A percentile compares a stretch with the other conserved stretches of the same genome.
phyloP scores from a whole-genome alignment of 2,329 filamentous ascomycete genomes.

The Botrytis paeoniae region DNA sequence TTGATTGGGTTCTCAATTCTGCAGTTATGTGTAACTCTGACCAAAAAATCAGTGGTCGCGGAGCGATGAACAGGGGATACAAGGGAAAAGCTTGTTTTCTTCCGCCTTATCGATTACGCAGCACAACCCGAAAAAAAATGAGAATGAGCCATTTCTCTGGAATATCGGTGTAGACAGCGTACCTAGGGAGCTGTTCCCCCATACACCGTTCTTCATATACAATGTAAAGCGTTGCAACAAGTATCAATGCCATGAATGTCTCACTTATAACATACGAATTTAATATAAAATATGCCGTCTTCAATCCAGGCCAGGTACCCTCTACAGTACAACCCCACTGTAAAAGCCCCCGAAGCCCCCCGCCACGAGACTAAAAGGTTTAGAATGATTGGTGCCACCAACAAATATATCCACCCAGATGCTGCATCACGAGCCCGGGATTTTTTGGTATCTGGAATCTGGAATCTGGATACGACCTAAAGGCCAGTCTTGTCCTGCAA shows the following conservation, averaged over 20 bases:
- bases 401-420: not conserved
- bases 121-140: not conserved
- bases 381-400: conserved; percentile 14
- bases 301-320: not conserved
- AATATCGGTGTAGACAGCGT: not conserved
- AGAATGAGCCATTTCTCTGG: not conserved
- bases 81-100: conserved; percentile 9
- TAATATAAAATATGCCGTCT: not conserved
- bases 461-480: not conserved
- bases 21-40: not conserved
- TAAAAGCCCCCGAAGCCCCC: not conserved
- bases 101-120: conserved; percentile 14
- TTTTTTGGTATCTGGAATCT: not conserved
- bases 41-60: not conserved
- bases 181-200: too few relatives aligned
- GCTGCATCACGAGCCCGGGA: not conserved
- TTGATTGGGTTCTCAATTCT: not conserved
- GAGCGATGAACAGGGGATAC: not conserved
- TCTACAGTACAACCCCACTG: not conserved
- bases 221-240: not conserved
- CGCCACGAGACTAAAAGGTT: not conserved
- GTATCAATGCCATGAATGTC: not conserved
- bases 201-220: not conserved
- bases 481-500: not conserved
- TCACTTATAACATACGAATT: not conserved